These are phyloP conservation scores for Claviceps quebecensis DNA, from an alignment of 2,329 filamentous ascomycete genomes.

Conservation along the genomic window DNA sequence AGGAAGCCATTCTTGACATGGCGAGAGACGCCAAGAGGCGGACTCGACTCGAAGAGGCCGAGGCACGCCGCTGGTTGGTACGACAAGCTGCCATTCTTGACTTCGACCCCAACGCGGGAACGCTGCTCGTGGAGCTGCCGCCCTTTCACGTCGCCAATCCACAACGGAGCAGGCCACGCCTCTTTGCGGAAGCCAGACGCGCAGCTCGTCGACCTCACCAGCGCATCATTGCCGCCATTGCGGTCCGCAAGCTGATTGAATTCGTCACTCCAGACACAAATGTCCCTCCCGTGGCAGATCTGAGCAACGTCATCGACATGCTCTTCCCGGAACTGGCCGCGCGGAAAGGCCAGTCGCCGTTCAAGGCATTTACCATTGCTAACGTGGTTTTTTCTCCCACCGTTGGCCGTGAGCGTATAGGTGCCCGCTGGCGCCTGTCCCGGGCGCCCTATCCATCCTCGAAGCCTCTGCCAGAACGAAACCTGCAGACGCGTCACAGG, in stretches of 20 bases:
- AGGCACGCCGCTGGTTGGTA: slow-evolving; percentile 41
- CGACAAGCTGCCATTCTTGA: slow-evolving; percentile 30
- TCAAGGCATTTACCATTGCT: slow-evolving; percentile 28
- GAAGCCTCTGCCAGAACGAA: slow-evolving; percentile 16
- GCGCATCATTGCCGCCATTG: slow-evolving; percentile 29
- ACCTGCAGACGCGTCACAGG: slow-evolving; percentile 10
- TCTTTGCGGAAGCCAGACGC: slow-evolving; percentile 12
- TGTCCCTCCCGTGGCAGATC: slow-evolving; percentile 25
- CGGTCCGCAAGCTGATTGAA: slow-evolving; percentile 33
- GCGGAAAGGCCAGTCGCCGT: slow-evolving; percentile 6
- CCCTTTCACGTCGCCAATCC: slow-evolving; percentile 9
- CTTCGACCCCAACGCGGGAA: slow-evolving; percentile 34
- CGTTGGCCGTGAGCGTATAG: slow-evolving; percentile 5
- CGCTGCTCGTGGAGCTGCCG: slow-evolving; percentile 32
- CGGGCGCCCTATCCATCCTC: slow-evolving; percentile 31
- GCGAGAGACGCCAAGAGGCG: slow-evolving; percentile 35
- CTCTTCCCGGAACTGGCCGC: slow-evolving; percentile 32
- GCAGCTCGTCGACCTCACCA: slow-evolving; percentile 19
- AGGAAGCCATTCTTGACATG: slow-evolving; percentile 47
- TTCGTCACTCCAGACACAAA: slow-evolving; percentile 36
- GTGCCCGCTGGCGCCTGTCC: slow-evolving; percentile 29
- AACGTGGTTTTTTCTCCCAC: slow-evolving; percentile 25
- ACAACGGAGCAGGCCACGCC: slow-evolving; percentile 6
- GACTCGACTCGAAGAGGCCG: slow-evolving; percentile 29
- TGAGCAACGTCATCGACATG: slow-evolving; percentile 31